Conservation (phyloP, 176 grass and related monocot genomes). For the Oryza glaberrima region DNA sequence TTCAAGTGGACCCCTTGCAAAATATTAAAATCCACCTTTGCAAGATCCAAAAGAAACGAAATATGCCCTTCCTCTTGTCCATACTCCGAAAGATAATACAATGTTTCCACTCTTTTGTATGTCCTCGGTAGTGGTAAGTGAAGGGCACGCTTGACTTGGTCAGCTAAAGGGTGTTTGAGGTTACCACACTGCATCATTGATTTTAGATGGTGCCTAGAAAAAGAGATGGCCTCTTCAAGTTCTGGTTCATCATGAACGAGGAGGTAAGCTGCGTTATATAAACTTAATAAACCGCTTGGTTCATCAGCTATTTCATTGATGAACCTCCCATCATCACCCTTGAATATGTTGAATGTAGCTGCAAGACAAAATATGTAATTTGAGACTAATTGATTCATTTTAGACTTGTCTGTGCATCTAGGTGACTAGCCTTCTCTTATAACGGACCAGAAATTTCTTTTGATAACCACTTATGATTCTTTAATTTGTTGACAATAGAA, state of each 20-base stretch:
- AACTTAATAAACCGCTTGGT: neutral
- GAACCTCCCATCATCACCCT: neutral
- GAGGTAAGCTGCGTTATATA: slow-evolving; percentile 29
- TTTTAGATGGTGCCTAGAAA: slow-evolving; percentile 22
- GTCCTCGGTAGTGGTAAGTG: neutral
- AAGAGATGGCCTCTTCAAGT: slow-evolving; percentile 29
- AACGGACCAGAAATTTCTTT: too few species aligned
- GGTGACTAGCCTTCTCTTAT: too few species aligned
- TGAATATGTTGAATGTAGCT: slow-evolving; percentile 5
- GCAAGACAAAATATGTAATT: neutral
- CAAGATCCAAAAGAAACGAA: neutral
- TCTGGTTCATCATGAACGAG: neutral
- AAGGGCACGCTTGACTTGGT: too few species aligned
- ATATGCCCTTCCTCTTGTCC: neutral
- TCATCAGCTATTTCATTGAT: neutral
- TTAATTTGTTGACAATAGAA: too few species aligned
- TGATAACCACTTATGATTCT: too few species aligned
- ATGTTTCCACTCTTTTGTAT: slow-evolving; percentile 2
- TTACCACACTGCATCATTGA: neutral
- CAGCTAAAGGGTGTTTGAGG: neutral
- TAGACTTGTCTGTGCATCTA: too few species aligned
- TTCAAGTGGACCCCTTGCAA: slow-evolving; percentile 1
- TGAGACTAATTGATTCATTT: too few species aligned
- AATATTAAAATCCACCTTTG: slow-evolving; percentile 20
- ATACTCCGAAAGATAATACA: slow-evolving; percentile 25